Evolutionary conservation across 352 stramenopile genomes (phyloP).

Genomic region (Phytophthora litchii): DNA sequence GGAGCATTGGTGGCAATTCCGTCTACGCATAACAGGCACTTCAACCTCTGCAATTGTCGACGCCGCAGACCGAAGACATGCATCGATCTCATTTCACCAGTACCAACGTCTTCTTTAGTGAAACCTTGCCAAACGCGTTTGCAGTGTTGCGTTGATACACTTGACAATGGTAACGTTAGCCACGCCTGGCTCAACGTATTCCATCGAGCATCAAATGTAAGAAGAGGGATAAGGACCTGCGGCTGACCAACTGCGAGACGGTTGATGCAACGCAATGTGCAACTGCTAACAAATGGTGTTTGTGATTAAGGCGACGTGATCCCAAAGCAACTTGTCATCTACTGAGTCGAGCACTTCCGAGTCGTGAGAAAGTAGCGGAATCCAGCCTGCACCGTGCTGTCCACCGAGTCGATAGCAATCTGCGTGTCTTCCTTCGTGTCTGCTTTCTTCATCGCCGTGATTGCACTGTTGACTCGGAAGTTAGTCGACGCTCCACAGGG

Average conservation of each 20-base stretch:
- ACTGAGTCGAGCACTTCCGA: constrained; percentile 25
- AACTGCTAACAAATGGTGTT: constrained; percentile 7
- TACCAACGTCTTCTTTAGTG: not conserved
- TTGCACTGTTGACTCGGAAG: constrained; percentile 58
- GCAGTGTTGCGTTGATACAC: not conserved
- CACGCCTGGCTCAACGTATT: constrained; percentile 1
- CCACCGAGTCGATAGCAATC: constrained; percentile 57
- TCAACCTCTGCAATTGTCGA: not conserved
- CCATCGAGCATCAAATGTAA: not conserved
- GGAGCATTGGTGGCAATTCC: not conserved
- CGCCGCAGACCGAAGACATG: not conserved
- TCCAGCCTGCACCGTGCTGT: constrained; percentile 50
- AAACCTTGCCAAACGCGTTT: constrained; percentile 2
- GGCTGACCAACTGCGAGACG: not conserved
- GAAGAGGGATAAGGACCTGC: constrained; percentile 5
- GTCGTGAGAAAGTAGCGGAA: constrained; percentile 60
- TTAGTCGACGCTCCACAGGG: constrained; percentile 52
- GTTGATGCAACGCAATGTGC: constrained; percentile 21
- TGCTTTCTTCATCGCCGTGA: constrained; percentile 44
- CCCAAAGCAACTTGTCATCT: not conserved
- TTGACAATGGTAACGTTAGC: constrained; percentile 1
- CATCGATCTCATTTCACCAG: constrained; percentile 16
- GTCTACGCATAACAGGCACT: not conserved
- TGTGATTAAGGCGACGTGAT: constrained; percentile 1
- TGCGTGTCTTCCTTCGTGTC: constrained; percentile 42